Percentiles rank a stretch among this genome's conserved stretches.
Evolutionary conservation across 768 basidiomycete genomes (phyloP).

Genomic region (Tulasnella sp.): DNA sequence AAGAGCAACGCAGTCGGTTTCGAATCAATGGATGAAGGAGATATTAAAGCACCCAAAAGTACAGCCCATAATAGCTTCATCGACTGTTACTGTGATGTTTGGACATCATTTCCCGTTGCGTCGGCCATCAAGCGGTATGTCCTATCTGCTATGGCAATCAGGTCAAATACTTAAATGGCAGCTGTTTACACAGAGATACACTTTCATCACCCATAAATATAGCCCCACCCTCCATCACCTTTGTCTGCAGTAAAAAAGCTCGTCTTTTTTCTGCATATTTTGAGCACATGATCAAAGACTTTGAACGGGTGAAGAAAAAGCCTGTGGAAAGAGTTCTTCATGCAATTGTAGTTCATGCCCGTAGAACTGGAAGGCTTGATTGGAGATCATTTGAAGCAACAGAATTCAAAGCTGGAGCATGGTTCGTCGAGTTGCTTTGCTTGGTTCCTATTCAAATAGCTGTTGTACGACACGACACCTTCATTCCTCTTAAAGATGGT

Average conservation of each 20-base stretch:
- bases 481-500: slow-evolving; percentile 48
- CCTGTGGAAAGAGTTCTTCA: slow-evolving; percentile 29
- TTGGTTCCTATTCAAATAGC: slow-evolving; percentile 55
- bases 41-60: slow-evolving; percentile 7
- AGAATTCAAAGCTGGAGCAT: slow-evolving; percentile 40
- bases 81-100: slow-evolving; percentile 14
- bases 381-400: slow-evolving; percentile 11
- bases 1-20: slow-evolving; percentile 42
- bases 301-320: slow-evolving; percentile 41
- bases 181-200: slow-evolving; percentile 1
- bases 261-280: slow-evolving; percentile 29
- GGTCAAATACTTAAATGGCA: background rate
- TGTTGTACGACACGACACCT: slow-evolving; percentile 44
- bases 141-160: background rate
- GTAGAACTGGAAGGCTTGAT: slow-evolving; percentile 19
- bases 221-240: background rate
- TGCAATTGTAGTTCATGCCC: background rate
- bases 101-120: slow-evolving; percentile 13
- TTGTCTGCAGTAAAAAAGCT: background rate
- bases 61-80: slow-evolving; percentile 11
- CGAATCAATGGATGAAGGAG: slow-evolving; percentile 28
- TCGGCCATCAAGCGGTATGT: slow-evolving; percentile 6
- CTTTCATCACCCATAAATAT: background rate
- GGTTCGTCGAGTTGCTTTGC: slow-evolving; percentile 48
- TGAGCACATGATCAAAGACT: slow-evolving; percentile 32